These are phyloP conservation scores for Eucalyptus globulus DNA, from an alignment of 345 rosid species.

Conservation along the genomic window DNA sequence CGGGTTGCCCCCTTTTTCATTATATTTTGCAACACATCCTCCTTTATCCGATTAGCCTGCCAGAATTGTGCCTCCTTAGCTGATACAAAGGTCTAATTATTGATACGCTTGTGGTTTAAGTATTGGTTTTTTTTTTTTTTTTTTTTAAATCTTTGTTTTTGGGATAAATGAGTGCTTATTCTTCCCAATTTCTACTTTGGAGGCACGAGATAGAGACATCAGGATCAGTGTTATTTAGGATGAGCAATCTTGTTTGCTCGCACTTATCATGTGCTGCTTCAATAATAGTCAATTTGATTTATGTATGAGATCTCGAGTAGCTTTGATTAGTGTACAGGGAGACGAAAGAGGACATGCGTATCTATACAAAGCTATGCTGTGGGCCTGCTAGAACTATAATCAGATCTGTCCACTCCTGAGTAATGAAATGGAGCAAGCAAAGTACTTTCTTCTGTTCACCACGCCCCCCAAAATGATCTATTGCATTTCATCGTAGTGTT, in stretches of 20 bases:
- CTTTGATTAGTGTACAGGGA: not conserved
- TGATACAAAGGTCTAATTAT: not conserved
- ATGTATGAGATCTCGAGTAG: not conserved
- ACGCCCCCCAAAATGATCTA: not conserved
- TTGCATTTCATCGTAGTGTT: not conserved
- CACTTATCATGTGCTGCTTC: not conserved
- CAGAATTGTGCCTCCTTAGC: not conserved
- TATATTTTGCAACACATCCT: not conserved
- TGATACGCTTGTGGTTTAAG: not conserved
- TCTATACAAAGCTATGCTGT: not conserved
- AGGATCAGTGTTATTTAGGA: not conserved
- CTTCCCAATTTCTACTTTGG: not conserved
- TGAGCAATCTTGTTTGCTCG: not conserved
- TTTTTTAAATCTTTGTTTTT: not conserved
- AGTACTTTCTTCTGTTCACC: not conserved
- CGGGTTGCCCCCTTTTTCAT: not conserved
- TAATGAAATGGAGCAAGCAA: not conserved
- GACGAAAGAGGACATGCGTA: not conserved
- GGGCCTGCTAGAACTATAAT: not conserved
- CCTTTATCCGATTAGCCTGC: not conserved
- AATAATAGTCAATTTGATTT: not conserved
- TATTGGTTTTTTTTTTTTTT: not conserved
- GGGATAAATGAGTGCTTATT: not conserved
- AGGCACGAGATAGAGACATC: not conserved
- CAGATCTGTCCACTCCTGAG: not conserved